Percentiles rank a stretch among this genome's conserved stretches.
phyloP scores from a whole-genome alignment of 345 rosid genomes.

The Punica granatum region DNA sequence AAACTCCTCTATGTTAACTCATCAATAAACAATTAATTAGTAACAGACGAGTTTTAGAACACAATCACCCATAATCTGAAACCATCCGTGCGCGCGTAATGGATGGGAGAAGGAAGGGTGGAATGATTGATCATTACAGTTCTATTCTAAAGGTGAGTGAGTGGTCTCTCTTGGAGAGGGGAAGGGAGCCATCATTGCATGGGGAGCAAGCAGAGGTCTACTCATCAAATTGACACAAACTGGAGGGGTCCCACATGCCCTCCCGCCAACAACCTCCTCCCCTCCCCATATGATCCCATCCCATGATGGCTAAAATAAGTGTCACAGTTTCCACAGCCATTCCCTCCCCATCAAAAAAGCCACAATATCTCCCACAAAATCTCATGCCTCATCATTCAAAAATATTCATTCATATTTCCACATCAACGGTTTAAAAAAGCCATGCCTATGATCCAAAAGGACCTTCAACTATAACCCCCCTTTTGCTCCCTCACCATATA shows the following conservation, averaged over 20 bases:
- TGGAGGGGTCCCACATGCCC: background rate
- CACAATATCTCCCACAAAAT: constrained; percentile 1
- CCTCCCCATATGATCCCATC: background rate
- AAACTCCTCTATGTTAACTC: too few relatives aligned
- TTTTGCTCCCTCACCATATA: background rate
- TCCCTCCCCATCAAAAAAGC: background rate
- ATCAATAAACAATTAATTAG: too few relatives aligned
- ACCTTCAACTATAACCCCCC: too few relatives aligned
- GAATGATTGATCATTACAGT: too few relatives aligned
- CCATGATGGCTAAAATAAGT: constrained; percentile 5
- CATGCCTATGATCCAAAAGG: too few relatives aligned
- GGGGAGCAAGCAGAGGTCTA: constrained; percentile 2
- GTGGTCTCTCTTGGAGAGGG: background rate
- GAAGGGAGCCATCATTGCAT: background rate
- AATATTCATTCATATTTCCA: background rate
- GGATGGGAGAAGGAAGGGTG: too few relatives aligned
- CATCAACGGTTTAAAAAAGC: background rate
- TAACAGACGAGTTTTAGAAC: background rate
- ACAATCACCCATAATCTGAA: background rate
- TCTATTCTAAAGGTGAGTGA: background rate
- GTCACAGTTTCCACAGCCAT: constrained; percentile 5
- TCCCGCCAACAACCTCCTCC: background rate
- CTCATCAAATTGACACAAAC: background rate
- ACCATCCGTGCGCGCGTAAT: background rate
- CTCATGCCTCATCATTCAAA: constrained; percentile 2